A percentile compares a stretch with the other conserved stretches of the same genome.
Evolutionary conservation across 1,284 basidiomycete species (phyloP).

Genomic region (Neonothopanus nambi): DNA sequence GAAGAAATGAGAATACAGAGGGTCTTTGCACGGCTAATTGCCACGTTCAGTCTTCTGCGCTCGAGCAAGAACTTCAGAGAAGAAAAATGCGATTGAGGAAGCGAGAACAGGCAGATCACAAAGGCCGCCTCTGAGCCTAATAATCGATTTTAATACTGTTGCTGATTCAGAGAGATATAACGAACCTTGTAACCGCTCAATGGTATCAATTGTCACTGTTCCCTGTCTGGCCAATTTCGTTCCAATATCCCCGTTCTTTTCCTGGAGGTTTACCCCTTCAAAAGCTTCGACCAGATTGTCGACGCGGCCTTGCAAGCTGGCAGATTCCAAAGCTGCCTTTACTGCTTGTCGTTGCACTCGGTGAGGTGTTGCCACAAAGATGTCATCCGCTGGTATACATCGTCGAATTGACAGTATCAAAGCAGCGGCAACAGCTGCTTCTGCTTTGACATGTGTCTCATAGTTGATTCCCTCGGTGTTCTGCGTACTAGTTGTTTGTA

Average conservation of each 20-base stretch:
- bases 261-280: constrained; percentile 14
- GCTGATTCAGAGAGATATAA: neutral
- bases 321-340: constrained; percentile 34
- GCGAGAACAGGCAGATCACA: constrained; percentile 50
- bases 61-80: constrained; percentile 46
- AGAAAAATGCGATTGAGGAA: constrained; percentile 37
- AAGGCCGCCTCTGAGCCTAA: constrained; percentile 51
- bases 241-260: constrained; percentile 1
- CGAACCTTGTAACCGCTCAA: constrained; percentile 48
- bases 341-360: constrained; percentile 49
- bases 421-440: constrained; percentile 46
- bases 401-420: constrained; percentile 37
- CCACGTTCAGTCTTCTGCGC: constrained; percentile 48
- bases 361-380: constrained; percentile 52
- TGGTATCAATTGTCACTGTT: constrained; percentile 45
- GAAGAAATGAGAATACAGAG: constrained; percentile 48
- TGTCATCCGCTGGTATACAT: constrained; percentile 41
- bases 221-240: neutral
- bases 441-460: constrained; percentile 46
- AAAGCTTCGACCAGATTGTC: constrained; percentile 16
- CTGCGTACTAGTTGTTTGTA: constrained; percentile 30
- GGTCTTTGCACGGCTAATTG: constrained; percentile 50
- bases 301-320: constrained; percentile 5
- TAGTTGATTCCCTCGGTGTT: constrained; percentile 36
- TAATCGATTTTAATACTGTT: neutral